These are phyloP conservation scores for Pseudogymnoascus verrucosus DNA, from an alignment of 2,329 filamentous ascomycete genomes.

Conservation along the genomic window DNA sequence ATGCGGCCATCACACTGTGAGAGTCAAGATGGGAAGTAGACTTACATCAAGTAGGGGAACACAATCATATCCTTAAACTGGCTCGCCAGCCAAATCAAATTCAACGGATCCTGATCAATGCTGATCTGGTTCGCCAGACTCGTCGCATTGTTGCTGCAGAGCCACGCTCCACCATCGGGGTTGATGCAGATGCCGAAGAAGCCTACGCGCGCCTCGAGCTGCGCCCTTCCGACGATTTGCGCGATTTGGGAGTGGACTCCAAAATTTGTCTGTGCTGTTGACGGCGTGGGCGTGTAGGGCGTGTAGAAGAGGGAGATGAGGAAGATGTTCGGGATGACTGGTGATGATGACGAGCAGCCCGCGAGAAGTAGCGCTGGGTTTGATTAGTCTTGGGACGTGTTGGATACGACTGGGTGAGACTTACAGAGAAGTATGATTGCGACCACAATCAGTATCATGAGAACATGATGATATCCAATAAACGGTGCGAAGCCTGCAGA, in stretches of 20 bases:
- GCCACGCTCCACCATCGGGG: conserved; percentile 79
- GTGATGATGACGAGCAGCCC: conserved; percentile 76
- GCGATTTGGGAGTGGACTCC: conserved; percentile 76
- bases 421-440: conserved; percentile 91
- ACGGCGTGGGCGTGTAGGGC: conserved; percentile 71
- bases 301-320: conserved; percentile 94
- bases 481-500: conserved; percentile 55
- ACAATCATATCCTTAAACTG: conserved; percentile 99
- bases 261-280: conserved; percentile 84
- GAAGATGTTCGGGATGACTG: conserved; percentile 86
- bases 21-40: conserved; percentile 16
- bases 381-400: conserved; percentile 13
- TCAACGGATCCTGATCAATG: conserved; percentile 89
- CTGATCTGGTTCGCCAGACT: conserved; percentile 81
- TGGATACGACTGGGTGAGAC: conserved; percentile 31
- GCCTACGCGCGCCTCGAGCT: conserved; percentile 83
- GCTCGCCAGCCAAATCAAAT: conserved; percentile 91
- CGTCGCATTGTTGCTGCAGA: conserved; percentile 96
- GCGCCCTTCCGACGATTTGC: conserved; percentile 80
- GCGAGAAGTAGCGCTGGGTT: conserved; percentile 74
- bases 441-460: conserved; percentile 94
- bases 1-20: neutral
- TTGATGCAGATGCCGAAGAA: conserved; percentile 98
- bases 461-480: conserved; percentile 71
- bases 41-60: conserved; percentile 91